Evolutionary conservation across 2,329 filamentous ascomycete genomes (phyloP), one percentile per base, ranked within the genome.

Genomic region (Pseudocercospora vitis): DNA sequence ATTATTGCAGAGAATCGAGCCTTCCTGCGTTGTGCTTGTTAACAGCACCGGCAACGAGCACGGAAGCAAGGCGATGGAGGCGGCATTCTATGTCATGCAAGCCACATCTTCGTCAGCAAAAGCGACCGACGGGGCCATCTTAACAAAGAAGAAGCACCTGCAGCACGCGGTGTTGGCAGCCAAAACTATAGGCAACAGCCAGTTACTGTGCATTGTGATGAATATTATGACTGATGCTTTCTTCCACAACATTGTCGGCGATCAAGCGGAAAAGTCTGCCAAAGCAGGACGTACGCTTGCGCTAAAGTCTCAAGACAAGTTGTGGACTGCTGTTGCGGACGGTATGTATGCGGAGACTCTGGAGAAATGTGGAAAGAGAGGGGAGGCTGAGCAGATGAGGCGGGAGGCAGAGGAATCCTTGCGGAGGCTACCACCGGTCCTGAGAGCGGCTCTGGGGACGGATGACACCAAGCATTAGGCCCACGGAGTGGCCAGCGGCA

Each of bases 171-270:
- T 96, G 35, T 79, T 81, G 32, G 82, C 84, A 2, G 86, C 88
- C 9, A 86, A 86, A 59, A 76, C 77, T 6, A 84, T 87, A 7
- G 78, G 79, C 50, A 96, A 96, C 68, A 83, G 83, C 24, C 88
- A 95, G 60, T 86, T 91, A 50, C 80, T 91, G n/a, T 86, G 86
- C 44, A 87, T 96, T 59, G 85, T 87, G 4, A 81, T 96, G 55
- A 91, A 85, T 62, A 85, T 94, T 60, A 95, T 96, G 87, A 87
- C 88, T 48, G 84, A 81, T 65, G 82, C 85, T 48, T 87, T 96
- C 65, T 96, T 91, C 70, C 85, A 86, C 40, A 87, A 87, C 55
- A 86, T 91, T 11, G 83, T 95, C 3, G 90, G 90, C 46, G 73
- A 75, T 31, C 76, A 79, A 60, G 73, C 82, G 1, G 73, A 80